Evolutionary conservation across 2,329 filamentous ascomycete species (phyloP).

Genomic region (Pyrenochaeta sp.): DNA sequence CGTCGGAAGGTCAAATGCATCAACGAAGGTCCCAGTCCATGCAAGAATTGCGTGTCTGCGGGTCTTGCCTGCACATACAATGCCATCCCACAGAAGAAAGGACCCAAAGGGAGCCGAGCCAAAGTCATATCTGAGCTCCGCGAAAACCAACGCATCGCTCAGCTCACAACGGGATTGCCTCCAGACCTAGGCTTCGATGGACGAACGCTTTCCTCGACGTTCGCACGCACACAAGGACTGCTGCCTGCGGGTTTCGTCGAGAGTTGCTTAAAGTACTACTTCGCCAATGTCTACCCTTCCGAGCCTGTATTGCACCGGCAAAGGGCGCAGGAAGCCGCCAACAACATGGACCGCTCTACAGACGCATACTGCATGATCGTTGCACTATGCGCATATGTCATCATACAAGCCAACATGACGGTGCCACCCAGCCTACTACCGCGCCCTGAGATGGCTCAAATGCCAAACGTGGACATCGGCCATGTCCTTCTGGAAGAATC

Average conservation of each 20-base stretch:
- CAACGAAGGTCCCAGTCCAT: slow-evolving; percentile 61
- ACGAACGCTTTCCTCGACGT: slow-evolving; percentile 52
- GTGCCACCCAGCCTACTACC: slow-evolving; percentile 55
- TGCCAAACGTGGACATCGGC: slow-evolving; percentile 57
- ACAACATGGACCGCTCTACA: slow-evolving; percentile 60
- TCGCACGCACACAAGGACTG: slow-evolving; percentile 59
- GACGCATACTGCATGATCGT: slow-evolving; percentile 68
- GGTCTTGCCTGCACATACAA: slow-evolving; percentile 70
- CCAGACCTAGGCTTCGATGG: slow-evolving; percentile 52
- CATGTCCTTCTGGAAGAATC: slow-evolving; percentile 67
- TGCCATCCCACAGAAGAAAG: slow-evolving; percentile 70
- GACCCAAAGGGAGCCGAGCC: slow-evolving; percentile 68
- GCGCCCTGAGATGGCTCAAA: slow-evolving; percentile 55
- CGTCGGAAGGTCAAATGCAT: slow-evolving; percentile 62
- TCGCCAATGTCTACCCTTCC: slow-evolving; percentile 69
- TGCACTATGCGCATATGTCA: slow-evolving; percentile 59
- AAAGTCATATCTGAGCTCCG: slow-evolving; percentile 70
- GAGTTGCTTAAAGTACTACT: slow-evolving; percentile 68
- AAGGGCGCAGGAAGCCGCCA: slow-evolving; percentile 61
- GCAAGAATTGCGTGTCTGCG: slow-evolving; percentile 68
- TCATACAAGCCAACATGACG: slow-evolving; percentile 59
- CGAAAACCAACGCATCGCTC: slow-evolving; percentile 58
- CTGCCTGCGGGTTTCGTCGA: slow-evolving; percentile 60
- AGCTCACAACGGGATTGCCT: slow-evolving; percentile 53
- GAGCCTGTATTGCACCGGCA: slow-evolving; percentile 66